These are phyloP conservation scores for Hygrophoropsis aurantiaca DNA, from an alignment of 768 basidiomycete genomes.

Conservation along the genomic window DNA sequence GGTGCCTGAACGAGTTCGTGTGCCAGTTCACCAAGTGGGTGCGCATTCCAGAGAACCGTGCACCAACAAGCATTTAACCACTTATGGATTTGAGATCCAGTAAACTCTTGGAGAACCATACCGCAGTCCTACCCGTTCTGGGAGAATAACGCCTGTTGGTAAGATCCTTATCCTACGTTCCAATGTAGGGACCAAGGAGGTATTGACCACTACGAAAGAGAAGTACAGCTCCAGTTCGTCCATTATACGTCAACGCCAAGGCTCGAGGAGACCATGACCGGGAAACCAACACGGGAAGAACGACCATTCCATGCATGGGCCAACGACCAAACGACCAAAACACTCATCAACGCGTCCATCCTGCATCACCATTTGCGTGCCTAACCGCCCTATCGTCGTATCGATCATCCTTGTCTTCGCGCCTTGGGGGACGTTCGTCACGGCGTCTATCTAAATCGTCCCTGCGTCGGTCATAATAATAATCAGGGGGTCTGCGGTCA, in stretches of 20 bases:
- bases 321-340: constrained; percentile 34
- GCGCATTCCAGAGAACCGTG: too few species aligned
- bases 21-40: too few species aligned
- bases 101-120: too few species aligned
- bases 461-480: constrained; percentile 86
- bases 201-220: constrained; percentile 36
- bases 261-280: constrained; percentile 45
- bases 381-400: constrained; percentile 74
- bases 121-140: too few species aligned
- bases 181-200: constrained; percentile 34
- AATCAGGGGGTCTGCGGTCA: constrained; percentile 81
- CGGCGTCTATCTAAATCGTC: constrained; percentile 65
- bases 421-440: constrained; percentile 70
- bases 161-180: constrained; percentile 26
- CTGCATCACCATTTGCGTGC: constrained; percentile 75
- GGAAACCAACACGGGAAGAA: constrained; percentile 36
- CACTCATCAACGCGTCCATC: constrained; percentile 69
- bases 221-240: constrained; percentile 37
- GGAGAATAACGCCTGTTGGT: too few species aligned
- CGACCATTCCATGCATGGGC: constrained; percentile 23
- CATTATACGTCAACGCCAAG: constrained; percentile 38
- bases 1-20: too few species aligned
- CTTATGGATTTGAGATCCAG: too few species aligned
- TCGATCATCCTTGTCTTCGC: constrained; percentile 83
- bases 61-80: too few species aligned